These are phyloP conservation scores for Fusarium bulbicola DNA, from an alignment of 2,329 filamentous ascomycete species.

Conservation along the genomic window DNA sequence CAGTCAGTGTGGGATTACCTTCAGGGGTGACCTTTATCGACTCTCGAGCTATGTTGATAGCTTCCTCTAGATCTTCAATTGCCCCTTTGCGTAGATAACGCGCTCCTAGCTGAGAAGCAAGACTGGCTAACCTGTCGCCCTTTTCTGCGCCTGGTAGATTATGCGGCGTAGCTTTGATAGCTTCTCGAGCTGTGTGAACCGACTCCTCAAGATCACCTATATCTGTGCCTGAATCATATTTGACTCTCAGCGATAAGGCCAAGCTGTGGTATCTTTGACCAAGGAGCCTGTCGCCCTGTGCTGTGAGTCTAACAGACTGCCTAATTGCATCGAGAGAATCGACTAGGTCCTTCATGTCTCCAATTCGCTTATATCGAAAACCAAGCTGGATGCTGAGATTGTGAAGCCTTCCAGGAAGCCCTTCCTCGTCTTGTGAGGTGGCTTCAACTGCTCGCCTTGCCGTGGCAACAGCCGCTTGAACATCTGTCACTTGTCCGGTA, in stretches of 20 bases:
- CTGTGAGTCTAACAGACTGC: rapidly evolving
- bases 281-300: too few relatives aligned
- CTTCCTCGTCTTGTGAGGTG: too few relatives aligned
- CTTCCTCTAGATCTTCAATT: neutral
- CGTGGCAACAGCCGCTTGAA: too few relatives aligned
- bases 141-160: neutral
- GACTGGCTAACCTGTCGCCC: neutral
- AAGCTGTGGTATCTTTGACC: neutral
- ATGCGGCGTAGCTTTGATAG: neutral
- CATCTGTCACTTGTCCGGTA: too few relatives aligned
- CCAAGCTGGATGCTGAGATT: too few relatives aligned
- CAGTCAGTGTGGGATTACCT: neutral
- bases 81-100: neutral
- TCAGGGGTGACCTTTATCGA: neutral
- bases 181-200: neutral
- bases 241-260: neutral
- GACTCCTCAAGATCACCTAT: neutral
- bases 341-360: too few relatives aligned
- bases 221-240: neutral
- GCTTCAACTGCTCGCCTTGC: too few relatives aligned
- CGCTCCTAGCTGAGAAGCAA: neutral
- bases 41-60: neutral
- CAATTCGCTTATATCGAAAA: too few relatives aligned
- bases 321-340: too few relatives aligned
- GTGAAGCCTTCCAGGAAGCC: too few relatives aligned